Conservation (phyloP, 2,329 filamentous ascomycete species). For the Aspergillus hiratsukae region DNA sequence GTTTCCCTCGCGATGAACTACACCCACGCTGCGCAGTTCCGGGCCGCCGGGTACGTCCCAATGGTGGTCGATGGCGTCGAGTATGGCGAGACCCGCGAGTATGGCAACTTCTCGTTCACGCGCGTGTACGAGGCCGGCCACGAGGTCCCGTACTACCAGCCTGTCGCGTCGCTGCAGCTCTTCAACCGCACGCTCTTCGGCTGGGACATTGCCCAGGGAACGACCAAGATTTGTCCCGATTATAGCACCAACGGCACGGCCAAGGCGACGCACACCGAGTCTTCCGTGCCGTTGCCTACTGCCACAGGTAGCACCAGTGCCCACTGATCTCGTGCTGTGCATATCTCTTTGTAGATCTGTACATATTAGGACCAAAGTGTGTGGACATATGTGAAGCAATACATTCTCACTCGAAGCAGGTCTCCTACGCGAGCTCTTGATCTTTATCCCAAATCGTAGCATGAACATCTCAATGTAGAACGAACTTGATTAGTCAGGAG, state of each 20-base stretch:
- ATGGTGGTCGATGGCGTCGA: slow-evolving; percentile 63
- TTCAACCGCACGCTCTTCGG: slow-evolving; percentile 59
- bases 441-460: neutral
- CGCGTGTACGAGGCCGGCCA: slow-evolving; percentile 65
- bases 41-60: slow-evolving; percentile 64
- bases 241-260: slow-evolving; percentile 40
- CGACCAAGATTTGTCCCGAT: slow-evolving; percentile 24
- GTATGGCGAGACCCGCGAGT: slow-evolving; percentile 71
- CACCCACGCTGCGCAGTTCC: slow-evolving; percentile 54
- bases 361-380: neutral
- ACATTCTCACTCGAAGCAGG: no score
- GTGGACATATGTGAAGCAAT: neutral
- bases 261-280: slow-evolving; percentile 44
- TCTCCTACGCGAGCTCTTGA: neutral
- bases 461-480: neutral
- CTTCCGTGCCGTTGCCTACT: slow-evolving; percentile 32
- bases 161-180: slow-evolving; percentile 55
- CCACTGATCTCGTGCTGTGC: neutral
- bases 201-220: slow-evolving; percentile 53
- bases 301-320: slow-evolving; percentile 8
- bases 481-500: neutral
- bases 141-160: slow-evolving; percentile 55
- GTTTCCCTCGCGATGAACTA: slow-evolving; percentile 59
- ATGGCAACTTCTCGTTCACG: slow-evolving; percentile 67
- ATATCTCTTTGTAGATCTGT: neutral